Conservation (phyloP, 352 stramenopile genomes). For the Globisporangium nagaii region DNA sequence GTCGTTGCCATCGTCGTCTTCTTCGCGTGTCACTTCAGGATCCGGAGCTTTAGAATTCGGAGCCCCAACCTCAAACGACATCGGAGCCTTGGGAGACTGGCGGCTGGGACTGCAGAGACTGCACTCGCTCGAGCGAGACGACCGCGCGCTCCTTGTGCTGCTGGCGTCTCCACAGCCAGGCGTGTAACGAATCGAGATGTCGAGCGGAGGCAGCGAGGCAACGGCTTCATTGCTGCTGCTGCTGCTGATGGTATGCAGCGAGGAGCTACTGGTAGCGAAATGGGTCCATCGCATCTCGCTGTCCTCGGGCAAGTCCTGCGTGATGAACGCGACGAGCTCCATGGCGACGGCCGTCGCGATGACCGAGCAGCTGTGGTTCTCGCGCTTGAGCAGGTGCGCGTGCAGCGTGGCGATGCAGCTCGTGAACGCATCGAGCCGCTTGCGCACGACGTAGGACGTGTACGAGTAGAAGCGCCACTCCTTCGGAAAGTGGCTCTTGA, state of each 20-base stretch:
- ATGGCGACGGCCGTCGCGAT: conserved; percentile 21
- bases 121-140: not conserved
- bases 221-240: not conserved
- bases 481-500: conserved; percentile 35
- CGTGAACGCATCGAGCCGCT: conserved; percentile 25
- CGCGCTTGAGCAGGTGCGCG: conserved; percentile 29
- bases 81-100: not conserved
- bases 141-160: not conserved
- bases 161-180: not conserved
- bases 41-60: too few species aligned
- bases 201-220: not conserved
- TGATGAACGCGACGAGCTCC: conserved; percentile 31
- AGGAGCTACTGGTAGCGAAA: not conserved
- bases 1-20: not conserved
- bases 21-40: not conserved
- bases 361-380: conserved; percentile 32
- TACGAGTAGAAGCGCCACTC: conserved; percentile 17
- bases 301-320: conserved; percentile 21
- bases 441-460: conserved; percentile 17
- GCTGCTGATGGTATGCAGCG: too few species aligned
- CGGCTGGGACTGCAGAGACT: not conserved
- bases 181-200: not conserved
- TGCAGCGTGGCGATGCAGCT: conserved; percentile 31
- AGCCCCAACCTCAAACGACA: not conserved
- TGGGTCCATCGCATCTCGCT: not conserved